Percentiles rank a stretch among this genome's conserved stretches.
Evolutionary conservation across 73 alveolate genomes (phyloP).

Genomic region (Tetrahymena borealis): DNA sequence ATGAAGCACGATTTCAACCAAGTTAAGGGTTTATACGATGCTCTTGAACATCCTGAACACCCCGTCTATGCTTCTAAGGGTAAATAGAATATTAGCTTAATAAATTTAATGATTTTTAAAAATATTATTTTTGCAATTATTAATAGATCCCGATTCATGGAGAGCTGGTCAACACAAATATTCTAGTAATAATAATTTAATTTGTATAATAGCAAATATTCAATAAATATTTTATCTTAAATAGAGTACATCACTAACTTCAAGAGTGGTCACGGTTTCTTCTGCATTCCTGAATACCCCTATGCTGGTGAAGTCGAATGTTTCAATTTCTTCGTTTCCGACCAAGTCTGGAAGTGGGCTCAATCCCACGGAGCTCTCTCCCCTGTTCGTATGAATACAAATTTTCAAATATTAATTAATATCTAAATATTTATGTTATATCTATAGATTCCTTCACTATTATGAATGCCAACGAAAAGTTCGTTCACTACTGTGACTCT

Average conservation of each 20-base stretch:
- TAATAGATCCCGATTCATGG: conserved; percentile 41
- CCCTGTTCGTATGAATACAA: not conserved
- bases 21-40: conserved; percentile 63
- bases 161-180: conserved; percentile 30
- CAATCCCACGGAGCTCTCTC: conserved; percentile 29
- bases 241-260: not conserved
- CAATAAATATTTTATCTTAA: not conserved
- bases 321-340: conserved; percentile 23
- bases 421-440: not conserved
- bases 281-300: conserved; percentile 44
- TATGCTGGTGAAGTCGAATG: conserved; percentile 43
- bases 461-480: conserved; percentile 29
- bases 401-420: not conserved
- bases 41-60: conserved; percentile 30
- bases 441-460: conserved; percentile 11
- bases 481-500: conserved; percentile 37
- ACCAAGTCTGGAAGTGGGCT: conserved; percentile 34
- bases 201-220: not conserved
- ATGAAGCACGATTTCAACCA: conserved; percentile 41
- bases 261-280: conserved; percentile 37
- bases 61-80: conserved; percentile 24
- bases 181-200: conserved; percentile 3
- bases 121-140: too few species aligned
- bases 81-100: too few species aligned
- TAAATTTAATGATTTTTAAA: too few species aligned